phyloP scores from a whole-genome alignment of 192 early-diverging fungal genomes.

The Linnemannia zychae region DNA sequence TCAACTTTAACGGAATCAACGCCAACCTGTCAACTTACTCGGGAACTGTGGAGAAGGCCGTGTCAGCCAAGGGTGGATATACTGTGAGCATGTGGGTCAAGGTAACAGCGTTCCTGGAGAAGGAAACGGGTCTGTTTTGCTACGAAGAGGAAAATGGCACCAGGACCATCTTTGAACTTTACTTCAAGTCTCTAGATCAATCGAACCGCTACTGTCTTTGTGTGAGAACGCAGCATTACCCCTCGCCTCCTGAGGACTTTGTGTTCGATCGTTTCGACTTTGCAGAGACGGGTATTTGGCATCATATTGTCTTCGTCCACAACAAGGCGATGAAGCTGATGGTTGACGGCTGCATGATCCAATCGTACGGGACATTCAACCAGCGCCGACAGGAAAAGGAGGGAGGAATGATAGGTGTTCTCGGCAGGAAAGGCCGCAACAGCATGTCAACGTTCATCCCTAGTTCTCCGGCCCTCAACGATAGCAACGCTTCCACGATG shows the following conservation, averaged over 20 bases:
- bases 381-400: conserved; percentile 56
- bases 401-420: conserved; percentile 45
- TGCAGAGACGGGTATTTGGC: conserved; percentile 57
- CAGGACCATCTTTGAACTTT: conserved; percentile 58
- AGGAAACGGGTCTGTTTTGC: conserved; percentile 58
- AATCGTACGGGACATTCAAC: conserved; percentile 60
- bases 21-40: conserved; percentile 50
- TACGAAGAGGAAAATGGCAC: conserved; percentile 57
- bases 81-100: conserved; percentile 61
- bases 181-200: conserved; percentile 58
- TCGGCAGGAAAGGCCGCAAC: conserved; percentile 51
- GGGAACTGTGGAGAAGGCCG: conserved; percentile 48
- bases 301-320: conserved; percentile 59
- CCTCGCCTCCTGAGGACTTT: conserved; percentile 57
- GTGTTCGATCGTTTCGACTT: conserved; percentile 60
- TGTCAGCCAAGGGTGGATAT: conserved; percentile 53
- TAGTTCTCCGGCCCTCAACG: conserved; percentile 18
- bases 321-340: conserved; percentile 57
- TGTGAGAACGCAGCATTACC: conserved; percentile 56
- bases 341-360: conserved; percentile 57
- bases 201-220: conserved; percentile 58
- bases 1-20: conserved; percentile 58
- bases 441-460: conserved; percentile 16
- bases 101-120: conserved; percentile 55
- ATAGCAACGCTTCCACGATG: not conserved